Evolutionary conservation across 2,329 filamentous ascomycete species (phyloP).

Genomic region (Calonectria hawksworthii): DNA sequence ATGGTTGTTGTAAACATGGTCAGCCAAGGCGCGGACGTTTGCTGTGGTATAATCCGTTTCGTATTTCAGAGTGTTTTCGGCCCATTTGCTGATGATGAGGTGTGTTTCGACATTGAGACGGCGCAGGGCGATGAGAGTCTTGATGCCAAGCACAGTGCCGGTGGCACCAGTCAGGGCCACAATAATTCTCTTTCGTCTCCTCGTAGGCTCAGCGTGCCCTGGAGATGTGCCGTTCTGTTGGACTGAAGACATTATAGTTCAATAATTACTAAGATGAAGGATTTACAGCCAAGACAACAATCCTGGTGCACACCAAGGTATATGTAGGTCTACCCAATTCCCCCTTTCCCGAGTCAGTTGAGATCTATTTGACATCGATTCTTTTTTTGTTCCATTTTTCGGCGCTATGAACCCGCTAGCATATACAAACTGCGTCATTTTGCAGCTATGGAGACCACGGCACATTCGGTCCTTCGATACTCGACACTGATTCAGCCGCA

Average conservation of each 20-base stretch:
- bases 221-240: background rate
- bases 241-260: background rate
- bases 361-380: too few species aligned
- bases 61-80: constrained; percentile 1
- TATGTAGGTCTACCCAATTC: background rate
- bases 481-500: background rate
- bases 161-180: constrained; percentile 21
- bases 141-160: background rate
- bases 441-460: background rate
- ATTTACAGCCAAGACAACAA: background rate
- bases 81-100: constrained; percentile 22
- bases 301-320: background rate
- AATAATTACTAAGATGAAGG: background rate
- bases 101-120: constrained; percentile 16
- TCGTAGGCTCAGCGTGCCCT: background rate
- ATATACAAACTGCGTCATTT: background rate
- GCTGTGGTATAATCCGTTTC: constrained; percentile 5
- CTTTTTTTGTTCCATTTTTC: background rate
- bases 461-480: background rate
- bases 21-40: background rate
- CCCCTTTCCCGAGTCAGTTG: background rate
- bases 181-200: constrained; percentile 1
- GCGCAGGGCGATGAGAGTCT: background rate
- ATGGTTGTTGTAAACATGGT: background rate
- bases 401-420: background rate